Base-by-base conservation (phyloP, 768 basidiomycete genomes). In the Tricholoma bakamatsutake region DNA sequence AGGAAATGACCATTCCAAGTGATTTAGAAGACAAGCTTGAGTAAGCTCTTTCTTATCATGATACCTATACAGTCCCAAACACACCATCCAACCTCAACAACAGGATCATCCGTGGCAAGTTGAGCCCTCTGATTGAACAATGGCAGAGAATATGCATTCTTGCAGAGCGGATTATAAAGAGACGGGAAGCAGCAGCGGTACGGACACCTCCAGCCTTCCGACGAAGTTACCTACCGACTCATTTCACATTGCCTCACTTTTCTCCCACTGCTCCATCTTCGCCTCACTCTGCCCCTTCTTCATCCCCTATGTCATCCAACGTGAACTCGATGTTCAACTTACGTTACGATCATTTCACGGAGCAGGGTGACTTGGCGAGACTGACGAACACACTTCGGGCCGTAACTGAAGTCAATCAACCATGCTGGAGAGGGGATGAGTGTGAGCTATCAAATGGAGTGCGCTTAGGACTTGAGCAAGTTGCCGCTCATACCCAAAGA, bases 171-270 rank as follows among this genome's bases (percentile, higher is more conserved):
- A 81, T 92, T 60, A 81, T 96, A 53, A 92, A 87, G 71, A 83
- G 95, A 72, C 84, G 91, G 65, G 90, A 95, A 79, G 88, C 92
- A 73, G 88, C 90, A 76, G 87, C 90, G 79, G 91, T 90, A 88
- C 82, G 90, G 76, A 72, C 69, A 71, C 75, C 76, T 75, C 76
- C 83, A 75, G 78, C 79, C 75, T 76, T 81, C 71, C 78, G 77
- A 76, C 81, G 79, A 70, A 69, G 77, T 69, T 81, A 79, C 73
- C 73, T 84, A 67, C 80, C 79, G 73, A 77, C 88, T 89, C 83
- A 89, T 75, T 77, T 86, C 73, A 69, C 76, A 54, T 82, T 87
- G 64, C 76, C 79, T 68, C 67, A 71, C 63, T 75, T 78, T 69
- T 73, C 76, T 63, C 70, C 64, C 51, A 60, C 66, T 37, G 68